Base-by-base conservation (phyloP, 768 basidiomycete species). In the Russula olivacea region DNA sequence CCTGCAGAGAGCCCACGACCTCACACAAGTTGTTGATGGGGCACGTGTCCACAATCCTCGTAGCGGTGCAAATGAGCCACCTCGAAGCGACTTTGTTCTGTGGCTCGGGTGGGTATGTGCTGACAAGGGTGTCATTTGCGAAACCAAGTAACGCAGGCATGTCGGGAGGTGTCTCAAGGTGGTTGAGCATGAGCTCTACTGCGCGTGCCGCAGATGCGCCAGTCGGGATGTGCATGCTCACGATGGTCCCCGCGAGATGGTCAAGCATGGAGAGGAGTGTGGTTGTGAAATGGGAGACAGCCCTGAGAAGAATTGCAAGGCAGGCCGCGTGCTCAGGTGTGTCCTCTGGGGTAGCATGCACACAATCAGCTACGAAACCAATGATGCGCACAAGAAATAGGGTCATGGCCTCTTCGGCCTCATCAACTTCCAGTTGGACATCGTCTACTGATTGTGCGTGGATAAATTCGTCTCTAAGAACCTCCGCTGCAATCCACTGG, bases 401-500 rank as follows among this genome's bases (percentile, higher is more conserved):
- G 73, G 89, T 80, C 62, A 83, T 81, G 68, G 86, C 85, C 73
- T 91, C 86, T 65, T 75, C 76, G 64, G 79, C 74, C 65, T 81
- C 76, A 64, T 85, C 84, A 65, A 79, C 71, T 68, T 85, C 77
- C 78, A 71, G 83, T 83, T 70, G 81, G 67, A 80, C 77, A 73
- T 87, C 81, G 73, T 81, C 67, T 73, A 79, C 80, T 36, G 78
- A 78, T 71, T 84, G 83, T 59, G 80, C 74, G 74, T 91, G 83
- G 60, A 80, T 75, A 73, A 73, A 98, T 63, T 94, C 91, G 71
- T 97, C 93, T 70, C 89, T 81, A 61, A 96, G 83, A 70, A 94
- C 85, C 77, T 96, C 93, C 57, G 94, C 93, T 58, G 86, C 83
- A 71, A 93, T 91, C 94, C 95, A 97, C 75, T 92, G 85, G 74